phyloP scores from a whole-genome alignment of 2,329 filamentous ascomycete genomes.

The Penicillium verrucosum region DNA sequence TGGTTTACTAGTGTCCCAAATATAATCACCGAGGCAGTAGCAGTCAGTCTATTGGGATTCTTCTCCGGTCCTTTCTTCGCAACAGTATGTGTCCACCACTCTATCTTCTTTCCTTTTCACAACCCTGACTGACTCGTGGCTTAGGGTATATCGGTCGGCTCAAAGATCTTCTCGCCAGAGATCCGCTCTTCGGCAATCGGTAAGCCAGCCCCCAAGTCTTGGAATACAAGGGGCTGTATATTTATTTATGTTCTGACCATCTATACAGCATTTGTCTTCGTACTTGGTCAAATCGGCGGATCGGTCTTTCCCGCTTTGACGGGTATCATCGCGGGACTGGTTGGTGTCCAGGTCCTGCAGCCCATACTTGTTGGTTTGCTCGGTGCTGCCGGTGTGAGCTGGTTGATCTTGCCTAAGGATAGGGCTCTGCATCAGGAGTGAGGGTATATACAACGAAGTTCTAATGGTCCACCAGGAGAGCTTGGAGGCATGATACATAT shows the following conservation, averaged over 20 bases:
- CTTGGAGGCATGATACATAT: background rate
- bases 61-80: conserved; percentile 59
- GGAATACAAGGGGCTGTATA: too few relatives aligned
- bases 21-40: conserved; percentile 51
- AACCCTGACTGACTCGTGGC: background rate
- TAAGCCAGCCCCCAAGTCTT: background rate
- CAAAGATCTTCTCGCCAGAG: conserved; percentile 51
- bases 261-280: conserved; percentile 49
- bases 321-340: conserved; percentile 48
- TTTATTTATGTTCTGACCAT: background rate
- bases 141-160: conserved; percentile 49
- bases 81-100: conserved; percentile 38
- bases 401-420: conserved; percentile 41
- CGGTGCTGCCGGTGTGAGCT: conserved; percentile 46
- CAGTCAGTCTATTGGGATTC: conserved; percentile 55
- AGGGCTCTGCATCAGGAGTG: conserved; percentile 23
- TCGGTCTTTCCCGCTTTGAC: conserved; percentile 56
- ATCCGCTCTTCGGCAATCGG: conserved; percentile 50
- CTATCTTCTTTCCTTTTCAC: too few relatives aligned
- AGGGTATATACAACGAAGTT: background rate
- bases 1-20: conserved; percentile 38
- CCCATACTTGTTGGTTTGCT: conserved; percentile 52
- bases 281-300: conserved; percentile 56
- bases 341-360: conserved; percentile 51
- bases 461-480: background rate